phyloP scores from a whole-genome alignment of 257 asterid genomes.

The Sherardia arvensis region DNA sequence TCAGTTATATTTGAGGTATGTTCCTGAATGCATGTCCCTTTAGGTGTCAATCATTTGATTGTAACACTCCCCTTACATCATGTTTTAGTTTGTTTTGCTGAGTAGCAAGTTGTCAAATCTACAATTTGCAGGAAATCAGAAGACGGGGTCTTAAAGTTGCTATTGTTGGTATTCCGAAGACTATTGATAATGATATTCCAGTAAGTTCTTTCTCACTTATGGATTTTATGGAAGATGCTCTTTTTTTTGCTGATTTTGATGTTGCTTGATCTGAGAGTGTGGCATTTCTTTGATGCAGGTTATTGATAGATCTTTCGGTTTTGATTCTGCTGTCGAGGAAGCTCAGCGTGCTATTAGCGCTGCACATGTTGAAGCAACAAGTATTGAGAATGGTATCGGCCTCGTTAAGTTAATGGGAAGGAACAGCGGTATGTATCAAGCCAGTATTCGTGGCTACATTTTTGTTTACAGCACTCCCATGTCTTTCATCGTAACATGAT shows the following conservation, averaged over 20 bases:
- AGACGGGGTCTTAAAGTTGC: conserved; percentile 79
- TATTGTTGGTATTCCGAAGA: conserved; percentile 81
- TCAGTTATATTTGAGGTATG: conserved; percentile 81
- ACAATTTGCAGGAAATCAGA: conserved; percentile 54
- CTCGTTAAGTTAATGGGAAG: conserved; percentile 92
- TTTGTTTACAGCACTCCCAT: not conserved
- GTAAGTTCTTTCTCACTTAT: conserved; percentile 23
- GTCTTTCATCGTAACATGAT: not conserved
- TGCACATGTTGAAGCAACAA: conserved; percentile 96
- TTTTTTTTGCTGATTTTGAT: not conserved
- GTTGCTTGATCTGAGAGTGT: not conserved
- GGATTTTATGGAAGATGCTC: not conserved
- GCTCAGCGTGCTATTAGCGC: conserved; percentile 96
- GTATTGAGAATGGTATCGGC: conserved; percentile 85
- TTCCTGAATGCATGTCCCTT: not conserved
- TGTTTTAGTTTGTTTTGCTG: not conserved
- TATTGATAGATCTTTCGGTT: conserved; percentile 89
- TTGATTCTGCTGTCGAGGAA: conserved; percentile 94
- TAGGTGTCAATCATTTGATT: not conserved
- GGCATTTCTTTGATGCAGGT: conserved; percentile 36
- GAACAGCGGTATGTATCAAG: conserved; percentile 48
- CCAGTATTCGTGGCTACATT: not conserved
- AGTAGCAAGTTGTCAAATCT: not conserved
- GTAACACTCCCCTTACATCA: not conserved
- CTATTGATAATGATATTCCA: conserved; percentile 90